Evolutionary conservation across 2,329 filamentous ascomycete species (phyloP).

Genomic region (Arthrobotrys pseudoclavata): DNA sequence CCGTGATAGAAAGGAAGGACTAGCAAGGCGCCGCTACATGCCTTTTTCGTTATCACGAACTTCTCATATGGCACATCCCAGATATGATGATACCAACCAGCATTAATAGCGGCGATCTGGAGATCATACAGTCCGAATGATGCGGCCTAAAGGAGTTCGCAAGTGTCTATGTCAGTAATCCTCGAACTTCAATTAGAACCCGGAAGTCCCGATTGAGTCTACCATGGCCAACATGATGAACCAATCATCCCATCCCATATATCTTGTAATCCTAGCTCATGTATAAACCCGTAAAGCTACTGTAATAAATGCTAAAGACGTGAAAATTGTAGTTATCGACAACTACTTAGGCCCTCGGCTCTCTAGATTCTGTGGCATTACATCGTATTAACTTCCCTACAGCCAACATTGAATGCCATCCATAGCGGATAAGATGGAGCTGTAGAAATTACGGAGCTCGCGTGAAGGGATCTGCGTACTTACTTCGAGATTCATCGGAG

Average conservation of each 20-base stretch:
- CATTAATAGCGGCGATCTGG: conserved; percentile 32
- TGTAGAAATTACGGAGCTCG: no score
- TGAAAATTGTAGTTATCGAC: conserved; percentile 21
- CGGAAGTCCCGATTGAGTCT: background rate
- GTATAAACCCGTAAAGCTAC: conserved; percentile 44
- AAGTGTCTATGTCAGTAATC: background rate
- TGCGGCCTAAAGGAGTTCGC: background rate
- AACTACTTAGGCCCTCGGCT: conserved; percentile 12
- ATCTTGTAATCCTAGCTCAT: conserved; percentile 31
- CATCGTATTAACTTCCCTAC: background rate
- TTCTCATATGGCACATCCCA: conserved; percentile 42
- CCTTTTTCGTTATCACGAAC: conserved; percentile 46
- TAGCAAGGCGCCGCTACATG: background rate
- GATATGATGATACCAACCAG: conserved; percentile 42
- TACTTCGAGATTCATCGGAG: conserved; percentile 35
- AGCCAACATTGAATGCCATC: background rate
- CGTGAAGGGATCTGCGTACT: background rate
- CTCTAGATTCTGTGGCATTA: conserved; percentile 9
- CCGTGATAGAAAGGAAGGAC: no score
- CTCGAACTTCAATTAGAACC: background rate
- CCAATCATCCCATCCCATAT: conserved; percentile 57
- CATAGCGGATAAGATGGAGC: background rate
- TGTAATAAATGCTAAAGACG: conserved; percentile 16
- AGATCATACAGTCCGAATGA: conserved; percentile 39
- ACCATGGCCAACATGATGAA: conserved; percentile 52